Base-by-base conservation (phyloP, 2,329 filamentous ascomycete genomes). In the Fusarium poae region DNA sequence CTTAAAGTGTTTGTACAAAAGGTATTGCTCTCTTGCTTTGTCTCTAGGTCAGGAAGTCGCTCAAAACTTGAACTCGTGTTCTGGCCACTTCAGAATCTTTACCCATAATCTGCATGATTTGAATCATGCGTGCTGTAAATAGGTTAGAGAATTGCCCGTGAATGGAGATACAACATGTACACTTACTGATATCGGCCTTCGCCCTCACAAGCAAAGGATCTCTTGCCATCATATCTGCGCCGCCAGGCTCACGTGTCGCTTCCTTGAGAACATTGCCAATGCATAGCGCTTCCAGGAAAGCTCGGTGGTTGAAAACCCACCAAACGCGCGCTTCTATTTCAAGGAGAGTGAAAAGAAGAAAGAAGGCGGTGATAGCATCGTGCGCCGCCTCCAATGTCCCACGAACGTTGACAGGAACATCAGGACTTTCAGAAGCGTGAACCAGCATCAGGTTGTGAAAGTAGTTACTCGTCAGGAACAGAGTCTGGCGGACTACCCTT, bases 291-390 rank as follows among this genome's bases (percentile, higher is more conserved):
- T 94, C 92, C 53, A 94, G 83, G 74, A 94, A 94, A 0, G 92
- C 92, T 2, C 92, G 83, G 75, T 94, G 92, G 76, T 93, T 92
- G 70, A 94, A 93, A 1, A 93, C 91, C 92, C 92, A 95, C 92
- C 92, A 94, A 1, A 94, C 91, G 16, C 89, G 85, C 2, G 91
- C 91, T 80, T 95, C 92, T 18, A 83, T 82, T 70, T 90, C 88
- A 65, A 94, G 89, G 15, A 92, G 80, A 37, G 82, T 82, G 78
- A 89, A 92, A 9, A 94, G 83, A 59, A 93, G 83, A 77, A 94
- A 94, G 76, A 94, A 95, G 2, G 91, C 83, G 44, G 84, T 86
- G 46, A 95, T 87, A 6, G 92, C 92, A 75, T 92, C 90, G 72
- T 93, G 89, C 0, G 92, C 92, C 0, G 91, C 91, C 77, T 94